phyloP scores from a whole-genome alignment of 2,329 filamentous ascomycete genomes.

The Fusarium sp. region DNA sequence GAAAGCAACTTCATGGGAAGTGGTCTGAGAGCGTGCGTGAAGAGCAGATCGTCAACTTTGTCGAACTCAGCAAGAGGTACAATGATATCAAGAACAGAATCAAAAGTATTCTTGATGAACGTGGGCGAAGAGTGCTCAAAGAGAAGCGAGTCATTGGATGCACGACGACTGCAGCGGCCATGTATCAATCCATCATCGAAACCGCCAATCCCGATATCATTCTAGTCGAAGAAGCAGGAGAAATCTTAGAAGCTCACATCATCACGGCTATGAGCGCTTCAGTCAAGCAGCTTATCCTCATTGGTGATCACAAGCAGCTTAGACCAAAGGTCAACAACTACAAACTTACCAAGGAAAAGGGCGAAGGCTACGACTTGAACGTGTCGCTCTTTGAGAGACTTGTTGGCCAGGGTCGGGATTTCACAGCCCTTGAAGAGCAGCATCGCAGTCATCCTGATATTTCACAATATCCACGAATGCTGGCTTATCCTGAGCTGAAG shows the following conservation, averaged over 20 bases:
- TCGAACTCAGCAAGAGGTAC: constrained; percentile 53
- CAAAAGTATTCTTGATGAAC: constrained; percentile 57
- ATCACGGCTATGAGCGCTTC: constrained; percentile 66
- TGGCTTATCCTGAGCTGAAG: constrained; percentile 71
- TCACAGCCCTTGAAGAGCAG: constrained; percentile 67
- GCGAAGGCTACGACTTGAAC: constrained; percentile 74
- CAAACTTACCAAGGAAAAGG: constrained; percentile 69
- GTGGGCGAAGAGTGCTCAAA: constrained; percentile 57
- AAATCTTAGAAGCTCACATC: constrained; percentile 74
- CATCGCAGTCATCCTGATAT: constrained; percentile 78
- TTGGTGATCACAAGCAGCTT: constrained; percentile 79
- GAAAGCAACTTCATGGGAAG: constrained; percentile 50
- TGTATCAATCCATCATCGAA: constrained; percentile 64
- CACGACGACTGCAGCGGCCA: constrained; percentile 77
- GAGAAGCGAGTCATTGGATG: constrained; percentile 72
- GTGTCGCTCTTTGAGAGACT: constrained; percentile 76
- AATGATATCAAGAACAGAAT: constrained; percentile 56
- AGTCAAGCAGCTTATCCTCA: constrained; percentile 73
- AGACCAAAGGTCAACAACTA: constrained; percentile 74
- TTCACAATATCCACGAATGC: constrained; percentile 64
- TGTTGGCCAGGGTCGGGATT: constrained; percentile 63
- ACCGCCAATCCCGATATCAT: constrained; percentile 67
- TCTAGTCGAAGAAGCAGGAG: constrained; percentile 77
- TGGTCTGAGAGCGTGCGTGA: constrained; percentile 61
- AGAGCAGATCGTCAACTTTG: constrained; percentile 61